A percentile compares a stretch with the other conserved stretches of the same genome.
Conservation (phyloP, 805 yeast genomes). For the Blastobotrys chiropterorum region DNA sequence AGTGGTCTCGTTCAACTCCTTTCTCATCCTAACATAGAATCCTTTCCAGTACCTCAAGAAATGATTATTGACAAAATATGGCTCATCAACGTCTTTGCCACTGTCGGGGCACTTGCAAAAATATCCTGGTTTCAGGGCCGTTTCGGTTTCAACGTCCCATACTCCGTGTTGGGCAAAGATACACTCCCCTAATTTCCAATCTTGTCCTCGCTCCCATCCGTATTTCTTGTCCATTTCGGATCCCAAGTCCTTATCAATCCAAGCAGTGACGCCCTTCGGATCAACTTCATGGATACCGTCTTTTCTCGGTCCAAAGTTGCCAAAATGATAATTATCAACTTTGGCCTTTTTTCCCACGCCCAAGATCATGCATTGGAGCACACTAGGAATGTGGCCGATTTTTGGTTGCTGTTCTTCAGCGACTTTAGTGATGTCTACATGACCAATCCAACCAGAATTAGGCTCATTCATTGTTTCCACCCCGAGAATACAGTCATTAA, state of each 20-base stretch:
- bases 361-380: slow-evolving; percentile 61
- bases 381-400: slow-evolving; percentile 79
- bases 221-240: slow-evolving; percentile 47
- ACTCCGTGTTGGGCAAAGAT: slow-evolving; percentile 76
- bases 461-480: slow-evolving; percentile 86
- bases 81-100: slow-evolving; percentile 16
- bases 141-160: slow-evolving; percentile 49
- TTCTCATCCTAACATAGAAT: slow-evolving; percentile 38
- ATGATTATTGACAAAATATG: slow-evolving; percentile 44
- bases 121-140: slow-evolving; percentile 43
- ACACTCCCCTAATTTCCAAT: slow-evolving; percentile 72
- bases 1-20: slow-evolving; percentile 40
- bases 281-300: slow-evolving; percentile 51
- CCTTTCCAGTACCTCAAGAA: slow-evolving; percentile 57
- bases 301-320: slow-evolving; percentile 72
- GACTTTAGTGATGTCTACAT: slow-evolving; percentile 44
- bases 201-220: slow-evolving; percentile 57
- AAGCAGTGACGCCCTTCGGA: slow-evolving; percentile 61
- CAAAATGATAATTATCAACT: slow-evolving; percentile 64
- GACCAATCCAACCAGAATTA: slow-evolving; percentile 65
- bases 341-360: slow-evolving; percentile 72
- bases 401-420: slow-evolving; percentile 59
- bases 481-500: slow-evolving; percentile 49
- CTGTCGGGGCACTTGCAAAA: slow-evolving; percentile 35
- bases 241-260: slow-evolving; percentile 48